Conservation (phyloP, 2,329 filamentous ascomycete species). For the Paraphaeosphaeria sporulosa region DNA sequence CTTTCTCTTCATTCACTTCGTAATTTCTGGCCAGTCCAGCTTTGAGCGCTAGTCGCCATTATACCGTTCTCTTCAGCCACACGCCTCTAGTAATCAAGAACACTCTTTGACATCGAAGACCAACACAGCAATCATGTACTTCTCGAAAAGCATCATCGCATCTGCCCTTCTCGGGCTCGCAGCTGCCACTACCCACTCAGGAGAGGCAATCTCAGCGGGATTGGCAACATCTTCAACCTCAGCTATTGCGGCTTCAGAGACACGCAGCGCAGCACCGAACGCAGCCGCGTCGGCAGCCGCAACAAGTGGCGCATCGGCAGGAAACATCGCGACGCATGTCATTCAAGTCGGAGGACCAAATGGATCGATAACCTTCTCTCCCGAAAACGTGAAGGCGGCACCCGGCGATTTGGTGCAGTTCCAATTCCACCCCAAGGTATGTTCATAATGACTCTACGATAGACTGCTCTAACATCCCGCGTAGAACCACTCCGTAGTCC, state of each 20-base stretch:
- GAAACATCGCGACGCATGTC: constrained; percentile 58
- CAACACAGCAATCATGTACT: constrained; percentile 41
- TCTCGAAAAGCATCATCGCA: constrained; percentile 41
- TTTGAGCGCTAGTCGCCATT: constrained; percentile 50
- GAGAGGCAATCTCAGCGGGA: constrained; percentile 15
- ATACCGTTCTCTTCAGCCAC: constrained; percentile 33
- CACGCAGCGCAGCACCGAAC: constrained; percentile 15
- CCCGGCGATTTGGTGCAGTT: constrained; percentile 65
- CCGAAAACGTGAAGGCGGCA: constrained; percentile 69
- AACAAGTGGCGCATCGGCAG: constrained; percentile 18
- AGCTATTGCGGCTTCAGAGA: constrained; percentile 31
- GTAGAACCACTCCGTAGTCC: constrained; percentile 78
- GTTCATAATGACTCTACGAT: not conserved
- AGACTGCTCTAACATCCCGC: constrained; percentile 17
- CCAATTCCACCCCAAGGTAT: constrained; percentile 59
- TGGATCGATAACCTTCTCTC: constrained; percentile 66
- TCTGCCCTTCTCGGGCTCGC: constrained; percentile 42
- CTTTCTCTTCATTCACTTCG: constrained; percentile 41
- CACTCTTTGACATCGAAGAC: constrained; percentile 24
- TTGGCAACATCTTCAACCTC: constrained; percentile 7
- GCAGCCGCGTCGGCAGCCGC: constrained; percentile 14
- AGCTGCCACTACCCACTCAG: constrained; percentile 30
- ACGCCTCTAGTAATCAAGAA: constrained; percentile 36
- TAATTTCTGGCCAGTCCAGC: constrained; percentile 51
- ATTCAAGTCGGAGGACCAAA: constrained; percentile 69